phyloP scores from a whole-genome alignment of 768 basidiomycete genomes.

The Brasilioporus rufonigricans region DNA sequence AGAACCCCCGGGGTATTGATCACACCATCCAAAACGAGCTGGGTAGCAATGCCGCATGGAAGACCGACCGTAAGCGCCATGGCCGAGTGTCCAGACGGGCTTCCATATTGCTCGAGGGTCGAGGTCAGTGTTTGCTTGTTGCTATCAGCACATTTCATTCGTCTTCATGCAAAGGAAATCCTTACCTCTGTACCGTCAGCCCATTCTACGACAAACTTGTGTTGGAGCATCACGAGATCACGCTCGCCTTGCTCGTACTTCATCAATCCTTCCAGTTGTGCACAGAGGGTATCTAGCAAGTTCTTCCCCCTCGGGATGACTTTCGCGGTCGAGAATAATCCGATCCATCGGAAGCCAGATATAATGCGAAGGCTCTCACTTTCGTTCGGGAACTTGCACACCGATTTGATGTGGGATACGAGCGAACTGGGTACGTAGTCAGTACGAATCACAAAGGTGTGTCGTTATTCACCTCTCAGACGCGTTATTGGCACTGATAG shows the following conservation, averaged over 20 bases:
- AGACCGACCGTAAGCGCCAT: conserved; percentile 93
- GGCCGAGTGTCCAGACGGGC: conserved; percentile 73
- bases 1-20: conserved; percentile 76
- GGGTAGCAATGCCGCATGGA: conserved; percentile 91
- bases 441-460: background rate
- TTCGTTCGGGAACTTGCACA: conserved; percentile 71
- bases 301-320: conserved; percentile 64
- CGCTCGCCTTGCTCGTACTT: conserved; percentile 87
- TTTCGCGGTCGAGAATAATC: conserved; percentile 75
- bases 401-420: conserved; percentile 62
- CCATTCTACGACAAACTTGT: conserved; percentile 94
- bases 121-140: conserved; percentile 81
- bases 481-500: conserved; percentile 63
- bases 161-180: background rate
- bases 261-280: conserved; percentile 87
- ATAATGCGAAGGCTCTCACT: conserved; percentile 75
- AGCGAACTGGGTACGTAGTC: conserved; percentile 51
- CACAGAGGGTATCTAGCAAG: conserved; percentile 93
- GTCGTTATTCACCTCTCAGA: conserved; percentile 56
- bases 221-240: conserved; percentile 96
- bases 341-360: conserved; percentile 91
- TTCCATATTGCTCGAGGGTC: conserved; percentile 87
- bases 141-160: conserved; percentile 1
- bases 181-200: conserved; percentile 72
- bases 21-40: conserved; percentile 87